phyloP scores from a whole-genome alignment of 2,329 filamentous ascomycete species.

The Xylaria sp. region DNA sequence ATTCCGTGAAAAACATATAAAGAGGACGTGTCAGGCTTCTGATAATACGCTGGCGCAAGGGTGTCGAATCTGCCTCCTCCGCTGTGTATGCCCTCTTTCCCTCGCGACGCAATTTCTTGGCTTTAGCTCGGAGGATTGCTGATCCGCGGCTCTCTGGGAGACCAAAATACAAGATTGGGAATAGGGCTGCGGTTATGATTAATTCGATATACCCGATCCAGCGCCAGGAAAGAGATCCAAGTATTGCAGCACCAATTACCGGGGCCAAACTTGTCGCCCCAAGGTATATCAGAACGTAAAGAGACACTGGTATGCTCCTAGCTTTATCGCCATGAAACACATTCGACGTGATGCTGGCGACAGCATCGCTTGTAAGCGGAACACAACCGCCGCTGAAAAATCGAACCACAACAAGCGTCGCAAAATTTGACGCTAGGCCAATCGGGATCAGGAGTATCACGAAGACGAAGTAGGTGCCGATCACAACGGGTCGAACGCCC shows the following conservation, averaged over 20 bases:
- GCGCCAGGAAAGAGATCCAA: conserved; percentile 1
- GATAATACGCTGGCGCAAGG: background rate
- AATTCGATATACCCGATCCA: conserved; percentile 1
- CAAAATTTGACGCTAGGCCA: background rate
- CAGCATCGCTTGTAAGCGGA: conserved; percentile 1
- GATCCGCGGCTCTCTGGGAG: conserved; percentile 1
- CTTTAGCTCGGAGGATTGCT: background rate
- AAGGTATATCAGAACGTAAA: conserved; percentile 5
- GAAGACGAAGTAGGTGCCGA: conserved; percentile 4
- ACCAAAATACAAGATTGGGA: background rate
- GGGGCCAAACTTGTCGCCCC: conserved; percentile 2
- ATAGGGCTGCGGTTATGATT: background rate
- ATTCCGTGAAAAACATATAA: background rate
- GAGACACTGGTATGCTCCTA: background rate
- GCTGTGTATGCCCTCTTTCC: background rate
- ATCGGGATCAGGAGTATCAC: background rate
- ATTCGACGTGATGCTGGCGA: background rate
- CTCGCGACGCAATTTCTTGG: background rate
- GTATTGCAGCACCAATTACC: background rate
- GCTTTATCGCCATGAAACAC: background rate
- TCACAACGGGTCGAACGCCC: background rate
- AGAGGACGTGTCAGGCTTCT: background rate
- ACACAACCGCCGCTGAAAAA: conserved; percentile 5
- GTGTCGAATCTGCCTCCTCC: background rate
- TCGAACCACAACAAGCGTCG: background rate